These are phyloP conservation scores for Trichoderma asperelloides DNA, from an alignment of 495 filamentous ascomycete species.

Conservation along the genomic window DNA sequence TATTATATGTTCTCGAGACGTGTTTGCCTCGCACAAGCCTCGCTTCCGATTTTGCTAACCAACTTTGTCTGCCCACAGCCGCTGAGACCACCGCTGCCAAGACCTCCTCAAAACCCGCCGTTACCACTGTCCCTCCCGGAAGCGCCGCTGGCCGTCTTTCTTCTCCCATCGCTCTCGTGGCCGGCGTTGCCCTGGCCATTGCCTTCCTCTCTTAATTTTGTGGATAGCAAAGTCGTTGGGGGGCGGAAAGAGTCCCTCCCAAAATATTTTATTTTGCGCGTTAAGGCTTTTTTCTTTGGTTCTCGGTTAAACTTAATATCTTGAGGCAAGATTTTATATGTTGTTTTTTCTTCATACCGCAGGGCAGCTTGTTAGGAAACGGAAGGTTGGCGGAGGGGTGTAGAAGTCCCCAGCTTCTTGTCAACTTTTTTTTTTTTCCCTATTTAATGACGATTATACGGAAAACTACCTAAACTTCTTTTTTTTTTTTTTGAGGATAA, in stretches of 20 bases:
- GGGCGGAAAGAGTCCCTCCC: neutral
- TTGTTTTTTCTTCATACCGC: slow-evolving; percentile 1
- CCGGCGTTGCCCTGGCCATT: slow-evolving; percentile 4
- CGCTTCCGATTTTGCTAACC: slow-evolving; percentile 4
- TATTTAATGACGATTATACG: slow-evolving; percentile 3
- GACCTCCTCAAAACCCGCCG: slow-evolving; percentile 4
- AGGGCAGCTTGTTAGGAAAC: slow-evolving; percentile 1
- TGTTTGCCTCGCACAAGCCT: slow-evolving; percentile 1
- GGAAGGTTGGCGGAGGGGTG: neutral
- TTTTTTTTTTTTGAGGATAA: neutral
- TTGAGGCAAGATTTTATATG: neutral
- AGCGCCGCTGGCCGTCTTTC: slow-evolving; percentile 24
- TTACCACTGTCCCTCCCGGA: slow-evolving; percentile 15
- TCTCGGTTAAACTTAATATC: neutral
- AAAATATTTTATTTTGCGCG: neutral
- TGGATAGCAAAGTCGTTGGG: neutral
- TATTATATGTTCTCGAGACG: neutral
- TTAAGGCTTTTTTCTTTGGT: neutral
- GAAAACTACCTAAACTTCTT: slow-evolving; percentile 5
- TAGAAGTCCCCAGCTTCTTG: neutral
- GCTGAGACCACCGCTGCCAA: slow-evolving; percentile 1
- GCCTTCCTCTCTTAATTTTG: slow-evolving; percentile 4
- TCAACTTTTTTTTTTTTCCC: neutral
- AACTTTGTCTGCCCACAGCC: neutral
- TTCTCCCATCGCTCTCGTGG: slow-evolving; percentile 25